Conservation (phyloP, 2,329 filamentous ascomycete species). For the Ceratocystis eucalypticola region DNA sequence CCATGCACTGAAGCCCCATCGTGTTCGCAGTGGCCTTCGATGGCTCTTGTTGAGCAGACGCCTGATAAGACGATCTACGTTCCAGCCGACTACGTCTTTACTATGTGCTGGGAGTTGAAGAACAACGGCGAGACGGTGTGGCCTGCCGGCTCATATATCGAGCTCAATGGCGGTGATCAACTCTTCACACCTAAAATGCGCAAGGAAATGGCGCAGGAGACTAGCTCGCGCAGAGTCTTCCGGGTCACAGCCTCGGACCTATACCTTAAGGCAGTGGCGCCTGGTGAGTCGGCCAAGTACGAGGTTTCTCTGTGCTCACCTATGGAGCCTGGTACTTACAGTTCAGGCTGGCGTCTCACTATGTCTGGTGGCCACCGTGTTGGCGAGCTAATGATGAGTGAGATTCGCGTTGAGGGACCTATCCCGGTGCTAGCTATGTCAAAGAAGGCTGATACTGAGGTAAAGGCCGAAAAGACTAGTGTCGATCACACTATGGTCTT, state of each 20-base stretch:
- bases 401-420: slow-evolving; percentile 53
- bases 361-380: slow-evolving; percentile 68
- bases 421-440: slow-evolving; percentile 21
- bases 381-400: slow-evolving; percentile 90
- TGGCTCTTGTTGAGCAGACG: not conserved
- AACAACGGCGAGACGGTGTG: slow-evolving; percentile 69
- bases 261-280: slow-evolving; percentile 52
- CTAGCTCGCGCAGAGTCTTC: slow-evolving; percentile 25
- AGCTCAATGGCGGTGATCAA: slow-evolving; percentile 85
- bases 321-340: slow-evolving; percentile 41
- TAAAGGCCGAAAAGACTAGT: slow-evolving; percentile 29
- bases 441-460: slow-evolving; percentile 24
- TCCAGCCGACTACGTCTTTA: slow-evolving; percentile 53
- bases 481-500: slow-evolving; percentile 40
- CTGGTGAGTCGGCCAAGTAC: slow-evolving; percentile 66
- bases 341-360: slow-evolving; percentile 95
- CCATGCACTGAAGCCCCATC: not conserved
- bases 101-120: slow-evolving; percentile 81
- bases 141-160: slow-evolving; percentile 81
- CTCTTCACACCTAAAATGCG: slow-evolving; percentile 54
- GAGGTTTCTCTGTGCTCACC: slow-evolving; percentile 76
- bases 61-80: slow-evolving; percentile 22
- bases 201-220: slow-evolving; percentile 24
- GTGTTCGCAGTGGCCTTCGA: not conserved
- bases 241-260: slow-evolving; percentile 27